Evolutionary conservation across 495 filamentous ascomycete genomes (phyloP), one percentile per base, ranked within the genome.

Genomic region (Penicillium pulvis): DNA sequence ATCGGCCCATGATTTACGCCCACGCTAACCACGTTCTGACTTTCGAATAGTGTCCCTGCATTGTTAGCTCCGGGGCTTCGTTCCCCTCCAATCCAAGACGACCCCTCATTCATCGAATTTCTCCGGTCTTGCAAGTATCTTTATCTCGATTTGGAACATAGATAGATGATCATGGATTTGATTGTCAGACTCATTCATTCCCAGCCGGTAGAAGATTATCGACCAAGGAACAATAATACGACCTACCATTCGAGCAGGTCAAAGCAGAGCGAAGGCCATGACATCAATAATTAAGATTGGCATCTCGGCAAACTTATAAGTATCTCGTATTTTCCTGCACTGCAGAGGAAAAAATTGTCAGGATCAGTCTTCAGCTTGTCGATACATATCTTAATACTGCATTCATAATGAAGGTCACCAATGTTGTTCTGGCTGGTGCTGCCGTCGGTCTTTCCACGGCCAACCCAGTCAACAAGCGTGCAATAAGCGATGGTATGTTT

Each of bases 351-450:
- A 3, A 28, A 41, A 41, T 41, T 41, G 14, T 17, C 3, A 41
- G 39, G 5, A 41, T 16, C 39, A 41, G 14, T 41, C 39, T 41
- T 41, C 39, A 41, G 39, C 7, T 41, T 36, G 33, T 36, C 3
- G 16, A 41, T 41, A 17, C n/a, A 41, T n/a, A 41, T 41, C 0
- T 7, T 1, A 2, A n/a, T 6, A 28, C 3, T 3, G 28, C 28
- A 12, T 31, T 12, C 51, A 61, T 17, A 10, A 66, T 66, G 60
- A 66, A 61, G 60, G 17, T 66, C 31, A 45, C 57, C 33, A 52
- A 35, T 10, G 26, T 58, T 14, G 47, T 47, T 39, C 20, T 63
- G 35, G 17, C 42, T 20, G 52, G 57, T 47, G 60, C 60, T 17
- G 24, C 47, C 1, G 2, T 61, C 12, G 51, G 57, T 20, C 53